Base-by-base conservation (phyloP, 2,329 filamentous ascomycete genomes). In the Daldinia sp. region DNA sequence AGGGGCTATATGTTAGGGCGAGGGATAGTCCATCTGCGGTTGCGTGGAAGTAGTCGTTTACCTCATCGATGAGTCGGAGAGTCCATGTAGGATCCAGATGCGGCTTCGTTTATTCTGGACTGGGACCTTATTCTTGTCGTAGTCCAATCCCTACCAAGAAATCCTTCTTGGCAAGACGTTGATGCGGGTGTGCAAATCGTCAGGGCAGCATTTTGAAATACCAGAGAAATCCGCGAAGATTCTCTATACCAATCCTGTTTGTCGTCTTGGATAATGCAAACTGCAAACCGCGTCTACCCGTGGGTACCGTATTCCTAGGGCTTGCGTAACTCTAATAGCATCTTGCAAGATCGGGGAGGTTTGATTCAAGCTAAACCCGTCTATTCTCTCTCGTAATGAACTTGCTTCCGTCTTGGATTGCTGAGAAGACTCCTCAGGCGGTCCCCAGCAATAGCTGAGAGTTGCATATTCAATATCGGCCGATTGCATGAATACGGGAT, bases 201-300 rank as follows among this genome's bases (percentile, higher is more conserved):
- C n/a, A 63, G 1, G 1, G 50, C 29, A 1, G 62, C 45, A 21
- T 55, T 61, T 5, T 45, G 34, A 29, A 54, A 64, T 7, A 64
- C 50, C 7, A 43, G 4, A n/a, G 43, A 57, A 49, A 67, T 64
- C n/a, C 39, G 34, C 17, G 64, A 35, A 2, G 64, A 63, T 6
- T 65, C 65, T 21, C 43, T 57, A 25, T 57, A 53, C 55, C 55
- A 60, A 35, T 67, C 62, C 1, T 60, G 30, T 7, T n/a, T 15
- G 19, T 67, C 62, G 10, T 67, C 55, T 34, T 67, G 65, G 6
- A 67, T 21, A 3, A 67, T 67, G 15, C 65, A 67, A 2, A 67
- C 27, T 67, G 15, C 65, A 67, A 2, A 67, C 27, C 10, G 58
- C 54, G 32, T 67, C 65, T 8, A 65, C 39, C 65, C 65, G 65